Evolutionary conservation across 2,329 filamentous ascomycete species (phyloP).

Genomic region (Venturia effusa): DNA sequence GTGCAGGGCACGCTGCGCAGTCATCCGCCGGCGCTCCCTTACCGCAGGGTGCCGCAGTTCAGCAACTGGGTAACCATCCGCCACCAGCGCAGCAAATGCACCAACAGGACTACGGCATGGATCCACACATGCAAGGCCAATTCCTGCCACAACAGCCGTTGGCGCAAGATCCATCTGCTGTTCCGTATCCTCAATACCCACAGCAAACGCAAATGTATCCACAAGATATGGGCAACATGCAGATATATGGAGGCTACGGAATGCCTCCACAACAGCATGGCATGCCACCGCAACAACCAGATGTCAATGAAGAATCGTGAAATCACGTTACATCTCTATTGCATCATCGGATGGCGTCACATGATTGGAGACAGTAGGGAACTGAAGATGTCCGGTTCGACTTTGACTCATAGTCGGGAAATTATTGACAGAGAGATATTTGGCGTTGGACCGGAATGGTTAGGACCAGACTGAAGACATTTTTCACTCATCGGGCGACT

Average conservation of each 20-base stretch:
- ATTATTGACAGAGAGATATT: not conserved
- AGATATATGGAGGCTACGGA: conserved; percentile 55
- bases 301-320: conserved; percentile 5
- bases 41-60: conserved; percentile 26
- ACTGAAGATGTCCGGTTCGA: not conserved
- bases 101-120: conserved; percentile 45
- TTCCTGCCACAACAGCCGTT: conserved; percentile 42
- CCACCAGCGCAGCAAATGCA: conserved; percentile 39
- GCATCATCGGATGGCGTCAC: not conserved
- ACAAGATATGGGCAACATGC: conserved; percentile 40
- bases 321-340: not conserved
- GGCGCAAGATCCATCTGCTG: conserved; percentile 55
- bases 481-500: not conserved
- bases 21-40: conserved; percentile 28
- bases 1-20: conserved; percentile 21
- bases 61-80: conserved; percentile 30
- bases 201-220: conserved; percentile 65
- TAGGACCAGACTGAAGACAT: conserved; percentile 1
- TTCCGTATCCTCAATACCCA: conserved; percentile 54
- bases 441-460: not conserved
- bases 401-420: not conserved
- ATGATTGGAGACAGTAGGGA: not conserved
- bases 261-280: conserved; percentile 56
- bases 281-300: conserved; percentile 3
- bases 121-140: conserved; percentile 40